Conservation (phyloP, 305 asterid genomes). For the Stenogyne calaminthoides region DNA sequence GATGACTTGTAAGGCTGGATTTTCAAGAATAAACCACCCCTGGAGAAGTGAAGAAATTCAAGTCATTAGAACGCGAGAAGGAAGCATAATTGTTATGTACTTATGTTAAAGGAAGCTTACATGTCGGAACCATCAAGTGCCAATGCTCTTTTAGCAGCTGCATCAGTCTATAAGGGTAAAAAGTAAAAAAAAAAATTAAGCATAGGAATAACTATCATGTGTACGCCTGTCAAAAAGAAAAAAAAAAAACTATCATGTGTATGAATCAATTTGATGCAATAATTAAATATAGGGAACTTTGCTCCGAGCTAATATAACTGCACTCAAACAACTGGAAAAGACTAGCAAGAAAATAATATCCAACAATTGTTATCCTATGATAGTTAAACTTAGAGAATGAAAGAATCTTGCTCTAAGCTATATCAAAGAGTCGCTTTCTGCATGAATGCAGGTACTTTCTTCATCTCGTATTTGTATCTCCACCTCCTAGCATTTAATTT, state of each 20-base stretch:
- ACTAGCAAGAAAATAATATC: background rate
- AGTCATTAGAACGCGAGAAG: slow-evolving; percentile 8
- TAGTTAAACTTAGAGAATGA: background rate
- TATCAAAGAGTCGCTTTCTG: background rate
- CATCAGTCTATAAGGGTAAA: slow-evolving; percentile 70
- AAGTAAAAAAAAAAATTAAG: slow-evolving; percentile 16
- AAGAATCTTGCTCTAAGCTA: background rate
- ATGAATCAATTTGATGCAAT: slow-evolving; percentile 7
- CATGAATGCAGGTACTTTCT: background rate
- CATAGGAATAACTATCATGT: background rate
- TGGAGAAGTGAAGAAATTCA: slow-evolving; percentile 33
- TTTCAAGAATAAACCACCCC: slow-evolving; percentile 92
- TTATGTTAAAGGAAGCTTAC: slow-evolving; percentile 46
- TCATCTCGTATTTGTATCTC: background rate
- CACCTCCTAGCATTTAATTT: background rate
- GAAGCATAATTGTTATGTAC: background rate
- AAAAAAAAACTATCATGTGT: background rate
- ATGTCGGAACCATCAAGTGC: slow-evolving; percentile 96
- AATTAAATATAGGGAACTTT: background rate
- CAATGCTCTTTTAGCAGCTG: slow-evolving; percentile 90
- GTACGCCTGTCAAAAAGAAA: too few relatives aligned
- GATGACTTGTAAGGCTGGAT: slow-evolving; percentile 74
- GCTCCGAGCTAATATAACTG: background rate
- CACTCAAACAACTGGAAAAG: slow-evolving; percentile 2
- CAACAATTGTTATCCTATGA: background rate